Base-by-base conservation (phyloP, 306 rosid species). In the Trifolium subterraneum region DNA sequence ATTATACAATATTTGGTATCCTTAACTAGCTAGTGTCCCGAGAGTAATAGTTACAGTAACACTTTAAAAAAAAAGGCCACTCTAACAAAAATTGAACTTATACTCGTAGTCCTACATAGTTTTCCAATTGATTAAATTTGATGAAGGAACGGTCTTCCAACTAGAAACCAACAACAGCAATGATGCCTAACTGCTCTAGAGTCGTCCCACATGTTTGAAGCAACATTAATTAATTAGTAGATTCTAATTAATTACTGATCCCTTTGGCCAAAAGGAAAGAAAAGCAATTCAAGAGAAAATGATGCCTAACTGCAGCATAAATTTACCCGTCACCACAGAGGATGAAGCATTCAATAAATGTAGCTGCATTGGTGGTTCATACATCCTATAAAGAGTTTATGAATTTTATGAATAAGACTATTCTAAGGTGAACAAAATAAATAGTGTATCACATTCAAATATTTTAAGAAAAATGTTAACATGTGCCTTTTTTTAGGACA, bases 321-420 rank as follows among this genome's bases (percentile, higher is more conserved):
- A 74, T 63, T 51, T 68, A 76, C 69, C 54, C 23, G 8, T 59
- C 76, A 52, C 76, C 69, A 73, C 51, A 44, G 67, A 25, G n/a
- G 27, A 71, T 41, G 75, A 83, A 75, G 75, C 78, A 79, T 47
- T 39, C 67, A 69, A 58, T 75, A 75, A 83, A 75, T 78, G 83
- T 77, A 64, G 60, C 83, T 70, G 74, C 56, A 54, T 75, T 71
- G 84, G 79, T 66, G 52, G 76, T 59, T 79, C 76, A 64, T 66
- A 56, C 73, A 66, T 50, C 71, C 70, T 56, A 50, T 62, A 75
- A 79, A 48, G 64, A 38, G 54, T 61, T 78, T 31, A 25, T 12
- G 11, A 55, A 45, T 12, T 62, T 63, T 47, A 48, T 74, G 71
- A 73, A 68, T 16, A 47, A 18, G 18, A 65, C 70, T 41, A 65